Percentiles rank a stretch among this genome's conserved stretches.
These are phyloP conservation scores for Chlorella sorokiniana DNA, from an alignment of 139 green algal genomes.

Conservation along the genomic window DNA sequence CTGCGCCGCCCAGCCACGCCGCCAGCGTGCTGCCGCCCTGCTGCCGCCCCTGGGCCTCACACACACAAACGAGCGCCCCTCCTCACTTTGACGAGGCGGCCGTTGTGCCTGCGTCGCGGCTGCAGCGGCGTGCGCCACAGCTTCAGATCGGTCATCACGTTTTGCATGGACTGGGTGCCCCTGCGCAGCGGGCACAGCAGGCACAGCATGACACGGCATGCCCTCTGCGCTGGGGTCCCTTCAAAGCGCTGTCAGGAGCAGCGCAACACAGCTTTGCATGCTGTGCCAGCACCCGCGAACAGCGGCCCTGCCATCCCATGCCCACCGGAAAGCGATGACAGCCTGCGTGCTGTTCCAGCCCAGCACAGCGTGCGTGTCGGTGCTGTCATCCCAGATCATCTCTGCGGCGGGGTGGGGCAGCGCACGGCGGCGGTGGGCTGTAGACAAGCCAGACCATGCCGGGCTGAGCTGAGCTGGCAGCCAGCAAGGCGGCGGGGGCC, in stretches of 20 bases:
- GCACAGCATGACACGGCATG: no score
- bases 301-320: neutral
- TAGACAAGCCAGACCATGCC: neutral
- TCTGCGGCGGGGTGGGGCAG: neutral
- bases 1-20: no score
- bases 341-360: neutral
- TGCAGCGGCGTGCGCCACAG: neutral
- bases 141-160: conserved; percentile 22
- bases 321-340: conserved; percentile 7
- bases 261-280: neutral
- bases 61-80: neutral
- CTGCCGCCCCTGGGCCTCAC: neutral
- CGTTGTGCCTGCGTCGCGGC: neutral
- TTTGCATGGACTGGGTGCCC: neutral
- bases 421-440: neutral
- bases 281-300: no score
- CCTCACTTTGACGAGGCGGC: neutral
- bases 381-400: neutral
- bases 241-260: neutral
- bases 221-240: no score
- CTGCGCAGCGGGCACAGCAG: neutral
- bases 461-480: neutral
- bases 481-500: neutral
- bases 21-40: no score
- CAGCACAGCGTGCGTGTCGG: conserved; percentile 9